These are phyloP conservation scores for Ogataea populi-albae DNA, from an alignment of 805 yeast genomes.

Conservation along the genomic window DNA sequence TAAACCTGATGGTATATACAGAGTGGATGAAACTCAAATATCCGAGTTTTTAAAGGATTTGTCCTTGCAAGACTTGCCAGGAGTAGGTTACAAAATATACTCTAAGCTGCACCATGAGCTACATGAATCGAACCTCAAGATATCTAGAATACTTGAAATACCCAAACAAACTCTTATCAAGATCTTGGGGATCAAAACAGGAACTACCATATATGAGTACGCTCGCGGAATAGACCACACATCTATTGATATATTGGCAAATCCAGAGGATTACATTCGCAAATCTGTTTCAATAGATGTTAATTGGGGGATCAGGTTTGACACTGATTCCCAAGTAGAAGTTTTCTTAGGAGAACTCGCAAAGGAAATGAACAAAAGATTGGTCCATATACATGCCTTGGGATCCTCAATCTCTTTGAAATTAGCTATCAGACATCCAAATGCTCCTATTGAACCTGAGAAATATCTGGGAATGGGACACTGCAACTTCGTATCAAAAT, in stretches of 20 bases:
- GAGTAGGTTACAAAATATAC: slow-evolving; percentile 54
- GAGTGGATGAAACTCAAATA: slow-evolving; percentile 32
- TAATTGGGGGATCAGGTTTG: slow-evolving; percentile 85
- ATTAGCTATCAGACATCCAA: slow-evolving; percentile 57
- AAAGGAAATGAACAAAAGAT: slow-evolving; percentile 54
- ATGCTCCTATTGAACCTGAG: slow-evolving; percentile 72
- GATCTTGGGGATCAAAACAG: slow-evolving; percentile 68
- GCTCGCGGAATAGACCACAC: slow-evolving; percentile 68
- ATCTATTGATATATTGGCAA: slow-evolving; percentile 48
- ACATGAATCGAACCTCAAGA: slow-evolving; percentile 23
- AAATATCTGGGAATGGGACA: slow-evolving; percentile 84
- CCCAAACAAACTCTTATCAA: slow-evolving; percentile 37
- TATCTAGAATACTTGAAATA: slow-evolving; percentile 39
- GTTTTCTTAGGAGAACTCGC: slow-evolving; percentile 56
- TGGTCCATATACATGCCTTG: slow-evolving; percentile 42
- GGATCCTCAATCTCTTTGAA: slow-evolving; percentile 65
- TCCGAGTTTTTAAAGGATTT: slow-evolving; percentile 37
- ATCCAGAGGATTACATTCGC: slow-evolving; percentile 52
- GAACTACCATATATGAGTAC: slow-evolving; percentile 56
- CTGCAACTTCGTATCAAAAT: slow-evolving; percentile 63
- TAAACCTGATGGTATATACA: slow-evolving; percentile 70
- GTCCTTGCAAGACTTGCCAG: slow-evolving; percentile 50
- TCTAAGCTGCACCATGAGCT: slow-evolving; percentile 42
- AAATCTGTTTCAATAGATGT: slow-evolving; percentile 86
- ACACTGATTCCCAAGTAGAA: slow-evolving; percentile 58